A percentile compares a stretch with the other conserved stretches of the same genome.
These are phyloP conservation scores for Colletotrichum higginsianum DNA, from an alignment of 2,329 filamentous ascomycete species.

Conservation along the genomic window DNA sequence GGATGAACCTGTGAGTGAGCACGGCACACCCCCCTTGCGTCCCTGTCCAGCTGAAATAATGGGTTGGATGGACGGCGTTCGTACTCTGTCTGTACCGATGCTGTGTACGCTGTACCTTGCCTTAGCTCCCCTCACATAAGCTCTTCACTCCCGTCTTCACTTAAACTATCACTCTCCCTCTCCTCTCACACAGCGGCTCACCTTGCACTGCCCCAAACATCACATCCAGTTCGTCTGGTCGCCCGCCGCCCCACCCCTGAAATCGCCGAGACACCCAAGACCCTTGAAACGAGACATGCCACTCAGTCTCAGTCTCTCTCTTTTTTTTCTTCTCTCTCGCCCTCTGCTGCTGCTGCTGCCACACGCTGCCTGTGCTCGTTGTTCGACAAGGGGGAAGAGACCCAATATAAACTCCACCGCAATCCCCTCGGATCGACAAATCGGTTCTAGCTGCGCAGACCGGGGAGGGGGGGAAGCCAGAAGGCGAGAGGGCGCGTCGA, in stretches of 20 bases:
- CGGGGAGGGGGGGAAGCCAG: no score
- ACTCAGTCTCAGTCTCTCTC: background rate
- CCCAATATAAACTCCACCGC: background rate
- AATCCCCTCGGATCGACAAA: constrained; percentile 2
- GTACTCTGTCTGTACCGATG: background rate
- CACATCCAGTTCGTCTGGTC: background rate
- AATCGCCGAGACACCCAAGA: constrained; percentile 5
- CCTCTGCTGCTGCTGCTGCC: no score
- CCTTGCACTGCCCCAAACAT: constrained; percentile 2
- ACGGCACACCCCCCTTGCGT: background rate
- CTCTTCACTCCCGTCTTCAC: background rate
- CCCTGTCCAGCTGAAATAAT: background rate
- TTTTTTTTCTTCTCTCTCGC: no score
- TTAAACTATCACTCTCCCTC: background rate
- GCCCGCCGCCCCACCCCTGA: background rate
- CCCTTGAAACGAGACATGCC: constrained; percentile 11
- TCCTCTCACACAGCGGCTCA: background rate
- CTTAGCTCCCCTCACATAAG: background rate
- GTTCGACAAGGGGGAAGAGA: background rate
- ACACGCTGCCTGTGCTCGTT: no score
- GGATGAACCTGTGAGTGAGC: background rate
- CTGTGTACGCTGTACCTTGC: background rate
- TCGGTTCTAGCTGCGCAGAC: background rate
- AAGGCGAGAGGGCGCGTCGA: background rate
- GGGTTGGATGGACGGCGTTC: background rate